Conservation (phyloP, 805 yeast species). For the Yarrowia phangngaensis region DNA sequence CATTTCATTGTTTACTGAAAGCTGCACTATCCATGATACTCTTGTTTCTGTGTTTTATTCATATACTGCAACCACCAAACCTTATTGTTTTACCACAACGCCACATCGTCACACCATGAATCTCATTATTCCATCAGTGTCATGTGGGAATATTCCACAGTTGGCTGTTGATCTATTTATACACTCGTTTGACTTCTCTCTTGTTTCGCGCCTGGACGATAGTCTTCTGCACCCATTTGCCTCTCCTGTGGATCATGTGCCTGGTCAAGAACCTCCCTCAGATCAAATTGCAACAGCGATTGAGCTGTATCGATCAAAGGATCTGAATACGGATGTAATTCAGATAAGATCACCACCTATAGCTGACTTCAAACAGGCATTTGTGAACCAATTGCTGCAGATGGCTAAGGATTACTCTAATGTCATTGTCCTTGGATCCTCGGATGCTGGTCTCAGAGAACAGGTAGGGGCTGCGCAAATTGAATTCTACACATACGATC, state of each 20-base stretch:
- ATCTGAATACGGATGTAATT: slow-evolving; percentile 50
- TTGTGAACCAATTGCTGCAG: slow-evolving; percentile 39
- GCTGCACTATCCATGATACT: no score
- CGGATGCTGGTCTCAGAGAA: slow-evolving; percentile 53
- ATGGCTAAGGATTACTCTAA: slow-evolving; percentile 2
- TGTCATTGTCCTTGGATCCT: slow-evolving; percentile 60
- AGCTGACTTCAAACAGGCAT: slow-evolving; percentile 54
- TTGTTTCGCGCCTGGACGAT: slow-evolving; percentile 57
- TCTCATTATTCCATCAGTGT: slow-evolving; percentile 67
- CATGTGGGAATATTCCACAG: slow-evolving; percentile 90
- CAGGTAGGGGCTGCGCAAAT: slow-evolving; percentile 7
- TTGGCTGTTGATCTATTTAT: slow-evolving; percentile 68
- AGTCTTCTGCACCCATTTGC: slow-evolving; percentile 71
- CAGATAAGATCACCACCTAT: slow-evolving; percentile 83
- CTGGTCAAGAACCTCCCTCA: slow-evolving; percentile 13
- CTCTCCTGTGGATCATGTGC: slow-evolving; percentile 60
- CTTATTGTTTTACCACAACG: no score
- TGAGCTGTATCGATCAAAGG: slow-evolving; percentile 52
- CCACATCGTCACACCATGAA: no score
- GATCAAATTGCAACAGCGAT: slow-evolving; percentile 54
- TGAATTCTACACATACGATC: slow-evolving; percentile 11
- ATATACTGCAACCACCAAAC: no score
- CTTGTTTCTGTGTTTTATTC: no score
- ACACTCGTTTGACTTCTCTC: slow-evolving; percentile 53
- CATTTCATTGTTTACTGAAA: no score